Percentiles rank a stretch among this genome's conserved stretches.
Conservation (phyloP, 192 early-diverging fungal species). For the Piromyces finnis region DNA sequence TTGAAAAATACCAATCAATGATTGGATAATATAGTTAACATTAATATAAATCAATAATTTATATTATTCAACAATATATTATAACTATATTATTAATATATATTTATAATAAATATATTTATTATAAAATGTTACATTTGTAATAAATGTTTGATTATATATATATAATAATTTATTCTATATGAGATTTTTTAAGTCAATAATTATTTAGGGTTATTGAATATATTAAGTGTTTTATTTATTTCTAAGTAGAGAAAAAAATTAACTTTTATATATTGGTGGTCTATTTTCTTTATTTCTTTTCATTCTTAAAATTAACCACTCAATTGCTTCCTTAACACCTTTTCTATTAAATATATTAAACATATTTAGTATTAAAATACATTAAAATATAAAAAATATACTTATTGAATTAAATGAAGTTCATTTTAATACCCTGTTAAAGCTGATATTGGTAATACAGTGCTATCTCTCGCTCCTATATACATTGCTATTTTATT, state of each 20-base stretch:
- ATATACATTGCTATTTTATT: conserved; percentile 69
- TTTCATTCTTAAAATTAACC: conserved; percentile 66
- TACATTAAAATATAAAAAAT: too few relatives aligned
- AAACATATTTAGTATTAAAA: too few relatives aligned
- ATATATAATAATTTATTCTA: too few relatives aligned
- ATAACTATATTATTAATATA: background rate
- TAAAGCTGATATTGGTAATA: conserved; percentile 62
- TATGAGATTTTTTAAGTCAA: too few relatives aligned
- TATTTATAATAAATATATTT: too few relatives aligned
- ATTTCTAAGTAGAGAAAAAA: too few relatives aligned
- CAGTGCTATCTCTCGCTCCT: conserved; percentile 71
- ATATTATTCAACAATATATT: background rate
- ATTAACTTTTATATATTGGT: conserved; percentile 31
- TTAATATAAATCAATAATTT: background rate
- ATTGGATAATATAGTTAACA: background rate
- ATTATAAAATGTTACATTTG: too few relatives aligned
- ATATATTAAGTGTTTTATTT: too few relatives aligned
- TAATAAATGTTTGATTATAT: too few relatives aligned
- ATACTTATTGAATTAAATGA: too few relatives aligned
- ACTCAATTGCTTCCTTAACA: conserved; percentile 73
- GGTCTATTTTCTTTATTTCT: conserved; percentile 64
- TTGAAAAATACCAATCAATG: background rate
- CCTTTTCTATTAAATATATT: conserved; percentile 37
- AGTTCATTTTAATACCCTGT: conserved; percentile 66
- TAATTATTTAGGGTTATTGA: too few relatives aligned